phyloP scores from a whole-genome alignment of 2,329 filamentous ascomycete species.

The Neopestalotiopsis rosae region DNA sequence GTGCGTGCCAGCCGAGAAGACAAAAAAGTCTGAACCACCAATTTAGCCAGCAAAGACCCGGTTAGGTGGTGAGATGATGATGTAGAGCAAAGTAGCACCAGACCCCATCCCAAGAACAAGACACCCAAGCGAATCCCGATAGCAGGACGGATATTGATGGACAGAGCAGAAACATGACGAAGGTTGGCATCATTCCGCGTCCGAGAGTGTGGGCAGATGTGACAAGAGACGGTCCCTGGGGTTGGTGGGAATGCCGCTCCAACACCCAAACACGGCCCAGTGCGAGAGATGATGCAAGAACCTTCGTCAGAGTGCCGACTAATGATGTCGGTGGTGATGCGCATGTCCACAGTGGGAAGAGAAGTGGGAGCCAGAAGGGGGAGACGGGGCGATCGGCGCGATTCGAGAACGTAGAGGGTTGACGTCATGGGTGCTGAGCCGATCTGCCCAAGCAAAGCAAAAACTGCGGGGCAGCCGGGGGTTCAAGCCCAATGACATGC shows the following conservation, averaged over 20 bases:
- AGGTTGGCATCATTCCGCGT: constrained; percentile 12
- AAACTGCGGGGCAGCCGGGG: neutral
- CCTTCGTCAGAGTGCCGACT: constrained; percentile 21
- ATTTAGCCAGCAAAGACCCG: too few species aligned
- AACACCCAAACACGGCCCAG: neutral
- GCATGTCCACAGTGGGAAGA: neutral
- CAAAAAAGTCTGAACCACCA: too few species aligned
- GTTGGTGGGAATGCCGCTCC: neutral
- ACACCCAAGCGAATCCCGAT: neutral
- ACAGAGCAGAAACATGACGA: neutral
- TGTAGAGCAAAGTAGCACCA: too few species aligned
- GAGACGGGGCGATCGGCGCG: constrained; percentile 16
- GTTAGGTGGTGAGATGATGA: too few species aligned
- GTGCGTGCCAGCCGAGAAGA: too few species aligned
- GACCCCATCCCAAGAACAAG: neutral
- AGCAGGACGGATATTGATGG: neutral
- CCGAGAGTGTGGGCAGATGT: neutral
- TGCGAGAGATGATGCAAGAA: constrained; percentile 7
- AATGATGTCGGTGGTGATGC: constrained; percentile 35
- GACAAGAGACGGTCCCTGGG: neutral
- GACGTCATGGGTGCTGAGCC: constrained; percentile 25
- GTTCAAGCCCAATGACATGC: neutral
- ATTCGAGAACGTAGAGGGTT: constrained; percentile 16
- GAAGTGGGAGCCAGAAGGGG: neutral
- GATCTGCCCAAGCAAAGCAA: neutral